Conservation (phyloP, 306 rosid genomes). For the Vigna mungo region DNA sequence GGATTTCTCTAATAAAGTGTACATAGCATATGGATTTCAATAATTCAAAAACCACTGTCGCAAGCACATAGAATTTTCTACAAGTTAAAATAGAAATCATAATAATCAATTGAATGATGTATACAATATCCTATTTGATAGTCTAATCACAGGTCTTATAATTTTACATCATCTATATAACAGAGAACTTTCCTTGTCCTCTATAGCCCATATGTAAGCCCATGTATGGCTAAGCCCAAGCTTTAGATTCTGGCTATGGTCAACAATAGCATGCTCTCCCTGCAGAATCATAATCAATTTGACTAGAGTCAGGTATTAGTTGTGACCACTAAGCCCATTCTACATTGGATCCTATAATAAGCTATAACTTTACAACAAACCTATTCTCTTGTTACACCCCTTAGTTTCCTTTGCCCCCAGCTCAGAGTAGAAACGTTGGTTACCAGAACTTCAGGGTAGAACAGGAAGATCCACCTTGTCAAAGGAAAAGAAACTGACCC, state of each 20-base stretch:
- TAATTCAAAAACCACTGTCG: background rate
- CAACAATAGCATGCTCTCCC: background rate
- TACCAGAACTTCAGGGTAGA: slow-evolving; percentile 57
- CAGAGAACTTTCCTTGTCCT: background rate
- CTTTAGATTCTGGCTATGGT: slow-evolving; percentile 14
- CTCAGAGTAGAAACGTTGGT: slow-evolving; percentile 5
- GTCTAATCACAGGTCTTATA: background rate
- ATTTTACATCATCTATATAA: background rate
- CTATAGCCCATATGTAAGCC: background rate
- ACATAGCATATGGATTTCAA: background rate
- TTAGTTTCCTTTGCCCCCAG: background rate
- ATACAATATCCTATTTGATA: background rate
- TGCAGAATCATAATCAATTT: slow-evolving; percentile 24
- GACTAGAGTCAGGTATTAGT: background rate
- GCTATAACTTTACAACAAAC: background rate
- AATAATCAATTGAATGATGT: background rate
- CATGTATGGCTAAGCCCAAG: background rate
- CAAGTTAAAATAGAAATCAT: background rate
- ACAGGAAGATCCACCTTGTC: slow-evolving; percentile 70
- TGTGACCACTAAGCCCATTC: background rate
- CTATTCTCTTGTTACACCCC: slow-evolving; percentile 23
- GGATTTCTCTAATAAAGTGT: too few relatives aligned
- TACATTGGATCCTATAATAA: background rate
- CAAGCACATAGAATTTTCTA: background rate
- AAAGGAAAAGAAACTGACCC: slow-evolving; percentile 75